Percentiles rank a stretch among this genome's conserved stretches.
Evolutionary conservation across 352 stramenopile species (phyloP).

Genomic region (Phytophthora foliorum): DNA sequence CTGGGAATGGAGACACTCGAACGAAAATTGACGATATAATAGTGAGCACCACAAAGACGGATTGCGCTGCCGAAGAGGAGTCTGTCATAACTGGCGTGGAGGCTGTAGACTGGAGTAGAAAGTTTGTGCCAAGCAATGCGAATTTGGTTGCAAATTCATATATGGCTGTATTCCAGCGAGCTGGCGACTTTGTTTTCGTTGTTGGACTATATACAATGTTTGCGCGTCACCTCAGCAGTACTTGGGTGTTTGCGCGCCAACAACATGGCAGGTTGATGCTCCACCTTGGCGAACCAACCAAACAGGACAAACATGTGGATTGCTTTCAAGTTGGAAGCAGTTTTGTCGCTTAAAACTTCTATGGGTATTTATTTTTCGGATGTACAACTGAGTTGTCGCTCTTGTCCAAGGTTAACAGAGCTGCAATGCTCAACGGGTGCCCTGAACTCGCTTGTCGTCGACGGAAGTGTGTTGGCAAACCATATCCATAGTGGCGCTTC

Average conservation of each 20-base stretch:
- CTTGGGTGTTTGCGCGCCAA: neutral
- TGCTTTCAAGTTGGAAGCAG: no score
- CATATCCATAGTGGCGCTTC: no score
- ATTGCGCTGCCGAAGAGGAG: neutral
- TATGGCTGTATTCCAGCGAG: neutral
- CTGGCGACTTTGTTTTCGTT: neutral
- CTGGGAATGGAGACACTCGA: constrained; percentile 24
- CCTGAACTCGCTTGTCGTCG: no score
- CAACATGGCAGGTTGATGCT: neutral
- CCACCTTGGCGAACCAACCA: no score
- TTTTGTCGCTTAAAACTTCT: no score
- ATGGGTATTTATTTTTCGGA: no score
- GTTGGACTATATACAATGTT: neutral
- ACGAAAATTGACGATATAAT: constrained; percentile 30
- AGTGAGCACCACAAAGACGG: constrained; percentile 21
- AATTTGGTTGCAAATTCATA: neutral
- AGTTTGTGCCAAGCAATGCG: neutral
- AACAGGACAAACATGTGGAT: no score
- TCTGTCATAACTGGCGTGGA: neutral
- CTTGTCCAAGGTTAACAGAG: no score
- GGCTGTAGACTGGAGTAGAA: neutral
- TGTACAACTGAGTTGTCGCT: no score
- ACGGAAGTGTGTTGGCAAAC: no score
- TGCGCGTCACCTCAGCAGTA: neutral
- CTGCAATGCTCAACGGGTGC: no score